Evolutionary conservation across 1,284 basidiomycete genomes (phyloP).

Genomic region (Hortiboletus rubellus): DNA sequence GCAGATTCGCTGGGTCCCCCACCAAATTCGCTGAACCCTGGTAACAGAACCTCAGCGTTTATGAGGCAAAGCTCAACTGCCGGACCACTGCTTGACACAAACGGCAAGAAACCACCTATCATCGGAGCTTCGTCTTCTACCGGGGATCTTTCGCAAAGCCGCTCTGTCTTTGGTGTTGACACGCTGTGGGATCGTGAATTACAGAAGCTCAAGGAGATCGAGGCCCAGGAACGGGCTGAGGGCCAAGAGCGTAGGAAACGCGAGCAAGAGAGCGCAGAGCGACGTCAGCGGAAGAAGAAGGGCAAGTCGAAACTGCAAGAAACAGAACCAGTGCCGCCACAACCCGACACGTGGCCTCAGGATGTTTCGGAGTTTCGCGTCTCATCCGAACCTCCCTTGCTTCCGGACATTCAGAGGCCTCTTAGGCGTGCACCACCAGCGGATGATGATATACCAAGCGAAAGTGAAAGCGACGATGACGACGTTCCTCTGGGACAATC

Average conservation of each 20-base stretch:
- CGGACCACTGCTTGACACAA: constrained; percentile 62
- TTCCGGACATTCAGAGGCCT: constrained; percentile 56
- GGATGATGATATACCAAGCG: constrained; percentile 47
- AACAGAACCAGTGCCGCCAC: constrained; percentile 30
- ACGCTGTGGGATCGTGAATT: constrained; percentile 80
- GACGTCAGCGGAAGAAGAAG: constrained; percentile 42
- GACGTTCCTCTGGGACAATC: constrained; percentile 33
- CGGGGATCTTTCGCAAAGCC: constrained; percentile 41
- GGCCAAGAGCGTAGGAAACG: constrained; percentile 46
- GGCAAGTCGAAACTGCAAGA: constrained; percentile 47
- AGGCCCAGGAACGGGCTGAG: constrained; percentile 58
- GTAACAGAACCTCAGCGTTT: constrained; percentile 37
- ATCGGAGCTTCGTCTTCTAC: constrained; percentile 34
- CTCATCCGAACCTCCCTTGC: constrained; percentile 50
- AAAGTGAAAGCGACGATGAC: constrained; percentile 53
- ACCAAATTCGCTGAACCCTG: constrained; percentile 21
- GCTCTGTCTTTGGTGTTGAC: constrained; percentile 82
- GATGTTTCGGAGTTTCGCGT: constrained; percentile 30
- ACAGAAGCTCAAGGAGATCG: constrained; percentile 69
- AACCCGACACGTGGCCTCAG: constrained; percentile 11
- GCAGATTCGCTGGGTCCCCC: constrained; percentile 51
- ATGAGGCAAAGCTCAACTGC: constrained; percentile 50
- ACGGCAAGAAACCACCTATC: constrained; percentile 33
- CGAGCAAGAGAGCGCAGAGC: constrained; percentile 47
- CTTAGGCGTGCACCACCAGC: constrained; percentile 46